phyloP scores from a whole-genome alignment of 2,329 filamentous ascomycete species.

The Penicillium polonicum region DNA sequence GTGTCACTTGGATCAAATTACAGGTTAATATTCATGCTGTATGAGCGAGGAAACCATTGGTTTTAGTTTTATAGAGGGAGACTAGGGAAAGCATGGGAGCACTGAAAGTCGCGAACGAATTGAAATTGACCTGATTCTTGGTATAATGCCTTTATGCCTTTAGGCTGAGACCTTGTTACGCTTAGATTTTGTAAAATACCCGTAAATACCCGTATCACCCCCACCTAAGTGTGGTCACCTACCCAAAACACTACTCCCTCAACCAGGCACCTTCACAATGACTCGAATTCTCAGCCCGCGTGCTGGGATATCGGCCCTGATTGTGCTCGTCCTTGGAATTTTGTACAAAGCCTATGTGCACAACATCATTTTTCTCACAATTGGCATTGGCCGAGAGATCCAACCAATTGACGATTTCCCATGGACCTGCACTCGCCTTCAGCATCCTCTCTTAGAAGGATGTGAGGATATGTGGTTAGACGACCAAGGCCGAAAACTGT shows the following conservation, averaged over 20 bases:
- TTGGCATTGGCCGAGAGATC: constrained; percentile 21
- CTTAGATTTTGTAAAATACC: too few species aligned
- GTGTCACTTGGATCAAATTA: too few species aligned
- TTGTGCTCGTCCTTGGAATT: background rate
- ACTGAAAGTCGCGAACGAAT: too few species aligned
- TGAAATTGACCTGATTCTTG: too few species aligned
- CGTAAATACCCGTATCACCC: too few species aligned
- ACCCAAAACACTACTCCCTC: background rate
- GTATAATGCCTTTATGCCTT: too few species aligned
- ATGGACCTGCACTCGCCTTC: constrained; percentile 27
- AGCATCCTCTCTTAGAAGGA: constrained; percentile 28
- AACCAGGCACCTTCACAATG: background rate
- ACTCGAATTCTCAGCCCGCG: background rate
- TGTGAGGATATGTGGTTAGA: constrained; percentile 35
- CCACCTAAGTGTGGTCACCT: too few species aligned
- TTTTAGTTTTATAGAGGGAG: too few species aligned
- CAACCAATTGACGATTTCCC: constrained; percentile 34
- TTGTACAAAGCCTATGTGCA: background rate
- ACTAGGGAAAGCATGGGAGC: too few species aligned
- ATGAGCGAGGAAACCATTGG: too few species aligned
- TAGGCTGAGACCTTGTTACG: too few species aligned
- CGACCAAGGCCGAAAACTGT: constrained; percentile 3
- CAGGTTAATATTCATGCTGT: too few species aligned
- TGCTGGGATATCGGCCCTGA: background rate
- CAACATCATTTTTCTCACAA: background rate